Evolutionary conservation across 495 filamentous ascomycete genomes (phyloP), one percentile per base, ranked within the genome.

Genomic region (Beverwykella pulmonaria): DNA sequence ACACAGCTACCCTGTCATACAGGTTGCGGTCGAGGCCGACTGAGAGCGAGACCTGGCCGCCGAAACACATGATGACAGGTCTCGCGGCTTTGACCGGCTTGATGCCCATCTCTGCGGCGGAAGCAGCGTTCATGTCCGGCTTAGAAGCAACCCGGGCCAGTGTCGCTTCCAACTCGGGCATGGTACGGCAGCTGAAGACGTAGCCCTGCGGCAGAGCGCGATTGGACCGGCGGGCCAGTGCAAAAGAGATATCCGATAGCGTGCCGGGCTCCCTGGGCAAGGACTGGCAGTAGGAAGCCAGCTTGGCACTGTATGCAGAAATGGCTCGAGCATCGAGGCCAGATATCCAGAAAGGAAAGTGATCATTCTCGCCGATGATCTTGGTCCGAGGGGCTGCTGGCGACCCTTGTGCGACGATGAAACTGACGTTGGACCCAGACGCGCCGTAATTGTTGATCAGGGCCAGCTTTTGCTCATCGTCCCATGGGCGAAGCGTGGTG

Each of bases 1-100:
- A 75, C 82, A 82, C 53, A 84, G 82, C 9, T 1, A 15, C 15
- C 5, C 19, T 2, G 7, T 52, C 2, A 25, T 52, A 53, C 1
- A 53, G 1, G 1, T 41, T 46, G 7, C 30, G 4, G 7, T 8
- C 9, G 10, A 61, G 44, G 1, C 27, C 26, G 46, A 53, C 20
- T 2, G 36, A 34, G 48, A 1, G 15, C 12, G 44, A 8, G 0
- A 32, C 46, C 22, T 61, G 59, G 26, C 59, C 59, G 1, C 59
- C 59, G 22, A 61, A 61, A 1, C 15, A 15, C 2, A 61, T 27
- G 26, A 61, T 27, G 1, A 61, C n/a, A 1, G 59, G 59, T 14
- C 29, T 32, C 14, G 22, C 29, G 23, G 47, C 39, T 47, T 14
- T 46, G 23, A 59, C 8, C 1, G 20, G 2, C 5, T 1, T 25